Evolutionary conservation across 441 rosid species (phyloP).

Genomic region (Syzygium malaccense): DNA sequence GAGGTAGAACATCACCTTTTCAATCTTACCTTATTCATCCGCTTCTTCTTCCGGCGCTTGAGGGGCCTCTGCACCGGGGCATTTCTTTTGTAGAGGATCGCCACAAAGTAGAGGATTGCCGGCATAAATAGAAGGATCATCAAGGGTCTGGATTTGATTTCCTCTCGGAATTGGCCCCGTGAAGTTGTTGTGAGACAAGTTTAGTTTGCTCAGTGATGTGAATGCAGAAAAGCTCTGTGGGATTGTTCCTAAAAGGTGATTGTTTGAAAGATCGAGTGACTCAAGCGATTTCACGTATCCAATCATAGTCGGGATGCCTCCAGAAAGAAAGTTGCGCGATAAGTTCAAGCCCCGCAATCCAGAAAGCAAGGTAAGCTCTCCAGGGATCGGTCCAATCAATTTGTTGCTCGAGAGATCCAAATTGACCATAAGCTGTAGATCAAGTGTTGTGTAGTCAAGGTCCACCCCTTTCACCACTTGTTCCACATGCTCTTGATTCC

Average conservation of each 20-base stretch:
- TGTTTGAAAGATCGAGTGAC: not conserved
- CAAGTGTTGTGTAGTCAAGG: not conserved
- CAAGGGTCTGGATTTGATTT: not conserved
- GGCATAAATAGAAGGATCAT: not conserved
- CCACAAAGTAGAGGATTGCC: slow-evolving; percentile 1
- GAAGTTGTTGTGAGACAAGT: not conserved
- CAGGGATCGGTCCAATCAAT: not conserved
- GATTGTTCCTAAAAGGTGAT: not conserved
- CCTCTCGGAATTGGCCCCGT: not conserved
- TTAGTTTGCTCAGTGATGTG: not conserved
- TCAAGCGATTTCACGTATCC: not conserved
- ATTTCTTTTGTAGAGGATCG: not conserved
- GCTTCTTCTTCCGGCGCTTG: too few relatives aligned
- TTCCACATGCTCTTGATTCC: not conserved
- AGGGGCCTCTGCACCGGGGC: not conserved
- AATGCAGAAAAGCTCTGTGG: not conserved
- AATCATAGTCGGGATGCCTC: not conserved
- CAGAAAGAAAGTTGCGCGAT: not conserved
- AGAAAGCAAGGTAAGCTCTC: not conserved
- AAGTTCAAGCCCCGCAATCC: not conserved
- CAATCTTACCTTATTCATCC: too few relatives aligned
- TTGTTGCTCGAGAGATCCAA: not conserved
- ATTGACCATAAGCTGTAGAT: not conserved
- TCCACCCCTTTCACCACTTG: not conserved
- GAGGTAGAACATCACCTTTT: too few relatives aligned